Percentiles rank a stretch among this genome's conserved stretches.
phyloP scores from a whole-genome alignment of 2,329 filamentous ascomycete genomes.

The Zymoseptoria crescenta region DNA sequence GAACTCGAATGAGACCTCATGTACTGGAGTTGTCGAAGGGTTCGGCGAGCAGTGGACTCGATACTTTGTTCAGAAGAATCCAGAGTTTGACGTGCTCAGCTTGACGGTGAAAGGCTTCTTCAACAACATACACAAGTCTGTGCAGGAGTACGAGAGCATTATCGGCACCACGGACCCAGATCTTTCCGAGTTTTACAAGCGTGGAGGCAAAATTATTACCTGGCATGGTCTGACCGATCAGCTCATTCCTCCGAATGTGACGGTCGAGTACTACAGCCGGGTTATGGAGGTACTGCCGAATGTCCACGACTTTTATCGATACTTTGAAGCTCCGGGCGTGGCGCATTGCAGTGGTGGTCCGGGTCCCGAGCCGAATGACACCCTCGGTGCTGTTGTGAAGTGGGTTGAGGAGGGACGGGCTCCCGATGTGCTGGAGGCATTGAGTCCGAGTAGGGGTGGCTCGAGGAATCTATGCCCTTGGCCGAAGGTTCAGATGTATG shows the following conservation, averaged over 20 bases:
- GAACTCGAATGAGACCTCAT: not conserved
- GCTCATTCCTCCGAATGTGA: slow-evolving; percentile 32
- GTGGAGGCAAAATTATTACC: slow-evolving; percentile 37
- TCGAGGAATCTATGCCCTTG: slow-evolving; percentile 7
- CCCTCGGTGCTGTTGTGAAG: slow-evolving; percentile 13
- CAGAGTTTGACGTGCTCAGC: slow-evolving; percentile 24
- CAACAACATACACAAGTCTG: slow-evolving; percentile 13
- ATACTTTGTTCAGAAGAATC: slow-evolving; percentile 29
- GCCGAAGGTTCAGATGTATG: slow-evolving; percentile 13
- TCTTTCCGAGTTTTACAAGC: slow-evolving; percentile 29
- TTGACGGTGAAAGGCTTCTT: slow-evolving; percentile 27
- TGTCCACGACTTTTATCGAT: slow-evolving; percentile 30
- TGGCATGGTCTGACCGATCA: slow-evolving; percentile 38
- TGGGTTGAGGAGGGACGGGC: slow-evolving; percentile 28
- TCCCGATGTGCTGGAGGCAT: slow-evolving; percentile 11
- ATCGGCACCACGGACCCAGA: slow-evolving; percentile 34
- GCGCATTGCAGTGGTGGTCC: slow-evolving; percentile 30
- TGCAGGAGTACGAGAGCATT: slow-evolving; percentile 27
- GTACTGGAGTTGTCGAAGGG: not conserved
- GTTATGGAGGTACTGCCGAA: slow-evolving; percentile 24
- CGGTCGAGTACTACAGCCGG: slow-evolving; percentile 31
- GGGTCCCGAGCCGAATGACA: slow-evolving; percentile 20
- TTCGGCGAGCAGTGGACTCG: slow-evolving; percentile 1
- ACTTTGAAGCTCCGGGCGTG: slow-evolving; percentile 35
- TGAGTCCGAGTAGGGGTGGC: no score